Base-by-base conservation (phyloP, 2,329 filamentous ascomycete species). In the Seiridium unicorne region DNA sequence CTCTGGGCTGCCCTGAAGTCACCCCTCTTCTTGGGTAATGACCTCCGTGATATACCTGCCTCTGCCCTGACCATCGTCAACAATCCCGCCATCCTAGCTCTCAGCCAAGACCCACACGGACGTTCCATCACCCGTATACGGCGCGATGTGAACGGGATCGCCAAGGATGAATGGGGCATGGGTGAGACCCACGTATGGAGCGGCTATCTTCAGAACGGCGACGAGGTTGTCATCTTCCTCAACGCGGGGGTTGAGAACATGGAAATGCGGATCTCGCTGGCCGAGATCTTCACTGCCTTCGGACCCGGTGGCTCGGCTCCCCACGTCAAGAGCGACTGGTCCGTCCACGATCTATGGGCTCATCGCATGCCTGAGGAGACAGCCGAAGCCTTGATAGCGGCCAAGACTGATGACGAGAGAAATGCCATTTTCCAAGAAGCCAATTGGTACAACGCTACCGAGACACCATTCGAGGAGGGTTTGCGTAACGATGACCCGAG, bases 261-360 rank as follows among this genome's bases (percentile, higher is more conserved):
- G 5, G 56, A 53, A n/a, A 58, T 58, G 46, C 13, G 44, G 47
- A 18, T 13, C 26, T 32, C 56, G 10, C 60, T 67, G 3, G 60
- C 59, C 35, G 64, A 68, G n/a, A 66, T 68, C 44, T 68, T 68
- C 44, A 60, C 65, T 8, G 46, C 60, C 4, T 66, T 66, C 51
- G 65, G 65, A 3, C 66, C 66, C 3, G 66, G 66, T 4, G 65
- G 65, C 11, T 61, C 61, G 10, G 61, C 66, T 26, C 61, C 60
- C 10, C 64, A 67, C 57, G 62, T 65, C 8, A 36, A 53, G 38
- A 61, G 48, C 38, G 59, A 62, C 44, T 68, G 65, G 65, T 59
- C 62, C n/a, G 51, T 67, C n/a, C 58, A 67, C 44, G 63, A 68
- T 40, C 61, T 66, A 3, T 67, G 62, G 64, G 64, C 64, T 11